phyloP scores from a whole-genome alignment of 352 stramenopile genomes.

The Phytophthora chlamydospora region DNA sequence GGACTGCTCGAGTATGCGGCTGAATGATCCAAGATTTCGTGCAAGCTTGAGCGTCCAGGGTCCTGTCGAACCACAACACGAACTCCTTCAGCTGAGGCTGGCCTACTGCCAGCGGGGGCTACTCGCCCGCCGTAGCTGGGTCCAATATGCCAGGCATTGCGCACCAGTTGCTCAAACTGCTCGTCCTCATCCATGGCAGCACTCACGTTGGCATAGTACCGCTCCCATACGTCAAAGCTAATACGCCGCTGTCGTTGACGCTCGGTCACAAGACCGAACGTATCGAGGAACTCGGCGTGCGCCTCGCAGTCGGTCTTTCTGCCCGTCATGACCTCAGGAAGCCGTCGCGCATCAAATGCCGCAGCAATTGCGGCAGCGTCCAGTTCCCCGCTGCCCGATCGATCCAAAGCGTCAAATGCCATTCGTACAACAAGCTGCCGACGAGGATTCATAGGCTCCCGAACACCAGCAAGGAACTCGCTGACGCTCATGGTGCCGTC shows the following conservation, averaged over 20 bases:
- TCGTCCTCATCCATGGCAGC: slow-evolving; percentile 91
- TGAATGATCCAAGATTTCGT: slow-evolving; percentile 68
- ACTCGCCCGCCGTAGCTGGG: slow-evolving; percentile 41
- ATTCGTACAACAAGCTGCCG: slow-evolving; percentile 82
- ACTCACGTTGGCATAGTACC: slow-evolving; percentile 92
- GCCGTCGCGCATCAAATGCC: slow-evolving; percentile 81
- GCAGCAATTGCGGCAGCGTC: slow-evolving; percentile 74
- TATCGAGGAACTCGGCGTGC: slow-evolving; percentile 85
- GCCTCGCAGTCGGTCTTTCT: slow-evolving; percentile 80
- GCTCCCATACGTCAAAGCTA: slow-evolving; percentile 65
- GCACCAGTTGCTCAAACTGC: slow-evolving; percentile 94
- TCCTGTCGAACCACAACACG: slow-evolving; percentile 29
- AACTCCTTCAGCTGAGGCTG: slow-evolving; percentile 7
- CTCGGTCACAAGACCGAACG: slow-evolving; percentile 64
- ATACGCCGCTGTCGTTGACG: slow-evolving; percentile 59
- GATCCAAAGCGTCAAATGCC: slow-evolving; percentile 90
- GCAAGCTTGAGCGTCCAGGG: slow-evolving; percentile 44
- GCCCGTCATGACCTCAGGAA: slow-evolving; percentile 84
- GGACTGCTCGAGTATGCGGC: slow-evolving; percentile 14
- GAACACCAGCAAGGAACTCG: slow-evolving; percentile 87
- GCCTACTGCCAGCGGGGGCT: neutral
- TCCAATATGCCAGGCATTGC: slow-evolving; percentile 81
- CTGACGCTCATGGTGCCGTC: slow-evolving; percentile 80
- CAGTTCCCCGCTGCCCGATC: slow-evolving; percentile 72
- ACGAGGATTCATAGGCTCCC: slow-evolving; percentile 82